phyloP scores from a whole-genome alignment of 768 basidiomycete species.

The Termitomyces sp. region DNA sequence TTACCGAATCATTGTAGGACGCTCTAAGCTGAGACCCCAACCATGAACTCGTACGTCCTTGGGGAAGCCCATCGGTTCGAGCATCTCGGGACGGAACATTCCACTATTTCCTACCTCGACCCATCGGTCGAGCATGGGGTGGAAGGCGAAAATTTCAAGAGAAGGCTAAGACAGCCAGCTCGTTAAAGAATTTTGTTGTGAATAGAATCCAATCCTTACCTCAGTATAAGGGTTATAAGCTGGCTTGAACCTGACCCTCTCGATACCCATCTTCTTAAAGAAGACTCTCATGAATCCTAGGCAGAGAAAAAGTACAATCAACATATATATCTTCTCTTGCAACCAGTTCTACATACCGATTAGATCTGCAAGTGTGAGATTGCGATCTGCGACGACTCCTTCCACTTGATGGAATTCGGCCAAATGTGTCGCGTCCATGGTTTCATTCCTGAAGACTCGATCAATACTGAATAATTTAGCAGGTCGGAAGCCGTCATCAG shows the following conservation, averaged over 20 bases:
- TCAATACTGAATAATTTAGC: constrained; percentile 97
- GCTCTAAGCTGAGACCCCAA: constrained; percentile 91
- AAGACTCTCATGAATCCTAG: constrained; percentile 97
- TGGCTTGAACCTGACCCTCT: constrained; percentile 93
- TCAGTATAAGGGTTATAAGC: constrained; percentile 99
- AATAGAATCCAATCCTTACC: constrained; percentile 32
- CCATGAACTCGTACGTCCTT: constrained; percentile 95
- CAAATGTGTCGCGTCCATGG: constrained; percentile 96
- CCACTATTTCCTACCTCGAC: constrained; percentile 99
- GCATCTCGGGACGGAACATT: constrained; percentile 99
- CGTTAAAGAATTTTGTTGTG: not conserved
- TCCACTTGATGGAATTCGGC: constrained; percentile 99
- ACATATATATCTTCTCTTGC: not conserved
- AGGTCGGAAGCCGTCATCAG: constrained; percentile 77
- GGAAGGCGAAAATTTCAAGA: constrained; percentile 98
- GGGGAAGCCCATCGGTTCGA: constrained; percentile 98
- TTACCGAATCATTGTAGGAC: constrained; percentile 98
- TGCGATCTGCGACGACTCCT: constrained; percentile 94
- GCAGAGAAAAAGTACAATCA: constrained; percentile 19
- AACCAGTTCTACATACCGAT: constrained; percentile 57
- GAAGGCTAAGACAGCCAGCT: constrained; percentile 57
- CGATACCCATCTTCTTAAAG: constrained; percentile 97
- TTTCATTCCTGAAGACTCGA: constrained; percentile 97
- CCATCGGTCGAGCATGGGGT: constrained; percentile 89
- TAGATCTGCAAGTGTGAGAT: constrained; percentile 88